phyloP scores from a whole-genome alignment of 768 basidiomycete species.

The Leccinum longicurvipes region DNA sequence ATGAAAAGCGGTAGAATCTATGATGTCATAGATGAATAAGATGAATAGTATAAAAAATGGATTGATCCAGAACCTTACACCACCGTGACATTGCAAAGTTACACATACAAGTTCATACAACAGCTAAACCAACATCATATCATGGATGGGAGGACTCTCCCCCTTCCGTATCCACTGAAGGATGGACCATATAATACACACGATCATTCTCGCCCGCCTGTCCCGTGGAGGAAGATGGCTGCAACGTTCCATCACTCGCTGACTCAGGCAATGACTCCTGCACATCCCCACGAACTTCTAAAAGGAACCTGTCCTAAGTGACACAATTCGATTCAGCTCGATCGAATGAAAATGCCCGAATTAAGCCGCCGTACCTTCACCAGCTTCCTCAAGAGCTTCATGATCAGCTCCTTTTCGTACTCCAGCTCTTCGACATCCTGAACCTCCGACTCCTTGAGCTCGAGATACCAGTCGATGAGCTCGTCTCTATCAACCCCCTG shows the following conservation, averaged over 20 bases:
- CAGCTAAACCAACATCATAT: conserved; percentile 10
- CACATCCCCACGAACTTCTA: conserved; percentile 81
- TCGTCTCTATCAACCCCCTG: conserved; percentile 85
- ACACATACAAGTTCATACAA: conserved; percentile 5
- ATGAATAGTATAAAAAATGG: no score
- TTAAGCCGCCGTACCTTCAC: conserved; percentile 63
- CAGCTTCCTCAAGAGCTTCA: conserved; percentile 84
- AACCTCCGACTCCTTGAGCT: conserved; percentile 80
- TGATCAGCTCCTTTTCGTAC: conserved; percentile 85
- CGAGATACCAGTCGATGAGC: conserved; percentile 95
- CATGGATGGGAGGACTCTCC: conserved; percentile 35
- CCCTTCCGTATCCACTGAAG: conserved; percentile 72
- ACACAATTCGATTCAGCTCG: background rate
- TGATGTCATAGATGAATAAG: no score
- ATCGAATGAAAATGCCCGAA: background rate
- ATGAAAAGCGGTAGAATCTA: no score
- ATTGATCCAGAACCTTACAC: no score
- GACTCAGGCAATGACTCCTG: conserved; percentile 71
- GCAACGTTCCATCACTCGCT: conserved; percentile 51
- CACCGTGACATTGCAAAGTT: no score
- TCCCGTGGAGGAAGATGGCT: conserved; percentile 47
- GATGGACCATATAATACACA: conserved; percentile 89
- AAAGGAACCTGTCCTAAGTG: conserved; percentile 73
- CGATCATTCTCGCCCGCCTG: conserved; percentile 58
- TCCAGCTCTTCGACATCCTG: conserved; percentile 85